Base-by-base conservation (phyloP, 345 rosid species). In the Ailanthus altissimus region DNA sequence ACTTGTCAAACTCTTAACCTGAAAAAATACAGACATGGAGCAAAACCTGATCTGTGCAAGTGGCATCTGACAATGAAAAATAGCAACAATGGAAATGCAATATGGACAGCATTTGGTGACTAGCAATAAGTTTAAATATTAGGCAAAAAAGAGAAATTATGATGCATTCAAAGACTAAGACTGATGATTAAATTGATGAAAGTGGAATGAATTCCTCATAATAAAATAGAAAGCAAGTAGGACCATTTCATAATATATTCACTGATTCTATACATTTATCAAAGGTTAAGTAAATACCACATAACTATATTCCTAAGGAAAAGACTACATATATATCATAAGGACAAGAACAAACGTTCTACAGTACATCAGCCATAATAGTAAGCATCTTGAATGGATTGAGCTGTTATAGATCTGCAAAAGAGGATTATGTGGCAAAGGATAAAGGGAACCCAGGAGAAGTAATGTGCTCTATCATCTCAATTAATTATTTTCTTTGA, bases 1-100 rank as follows among this genome's bases (percentile, higher is more conserved):
- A 60, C 63, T 76, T 26, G 97, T 93, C 85, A 90, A 81, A 71
- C 26, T 85, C 73, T 65, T 81, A 71, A 93, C 94, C 98, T 93
- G 89, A 72, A 85, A 83, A 78, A 85, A 50, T 45, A 62, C 57
- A 70, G 42, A 14, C 65, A 73, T 53, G 53, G 9, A 75, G 68
- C 23, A 67, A 77, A 76, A 50, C 36, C 50, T 75, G 50, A 76
- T 40, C 74, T 32, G 46, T 46, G 50, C 77, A 80, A 46, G 50
- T n/a, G 61, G 47, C 25, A 70, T 65, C 40, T 66, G 6, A n/a
- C 21, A 62, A 2, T 47, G 56, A 25, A 72, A 25, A 66, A 6
- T 15, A 43, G 36, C 54, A 8, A 15, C 23, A 26, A 15, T 47
- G 8, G 32, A 47, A 46, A 74, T 59, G 26, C 18, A 26, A 59